Percentiles rank a stretch among this genome's conserved stretches.
These are phyloP conservation scores for Gamarada debralockiae DNA, from an alignment of 495 filamentous ascomycete species.

Conservation along the genomic window DNA sequence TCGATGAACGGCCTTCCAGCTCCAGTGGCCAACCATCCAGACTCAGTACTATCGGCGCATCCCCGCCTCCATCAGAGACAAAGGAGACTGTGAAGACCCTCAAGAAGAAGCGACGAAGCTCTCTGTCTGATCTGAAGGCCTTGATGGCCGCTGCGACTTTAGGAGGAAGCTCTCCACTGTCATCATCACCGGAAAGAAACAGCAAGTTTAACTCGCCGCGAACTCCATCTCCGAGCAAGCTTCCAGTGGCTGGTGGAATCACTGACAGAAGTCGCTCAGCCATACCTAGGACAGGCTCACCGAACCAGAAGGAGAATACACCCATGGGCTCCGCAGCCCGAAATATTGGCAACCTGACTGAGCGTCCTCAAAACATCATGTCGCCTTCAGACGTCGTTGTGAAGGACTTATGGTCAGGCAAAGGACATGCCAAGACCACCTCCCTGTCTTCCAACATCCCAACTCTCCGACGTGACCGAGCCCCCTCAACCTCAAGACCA, in stretches of 20 bases:
- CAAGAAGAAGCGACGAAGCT: constrained; percentile 85
- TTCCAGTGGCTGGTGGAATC: constrained; percentile 20
- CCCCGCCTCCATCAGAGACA: constrained; percentile 36
- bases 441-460: constrained; percentile 26
- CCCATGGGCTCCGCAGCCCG: constrained; percentile 8
- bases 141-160: constrained; percentile 46
- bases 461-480: constrained; percentile 16
- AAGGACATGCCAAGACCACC: constrained; percentile 16
- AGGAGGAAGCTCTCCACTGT: constrained; percentile 30
- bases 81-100: constrained; percentile 35
- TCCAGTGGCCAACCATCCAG: constrained; percentile 35
- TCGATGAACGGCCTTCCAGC: constrained; percentile 49
- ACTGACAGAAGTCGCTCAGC: constrained; percentile 11
- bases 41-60: constrained; percentile 41
- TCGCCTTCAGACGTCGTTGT: constrained; percentile 16
- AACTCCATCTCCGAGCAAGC: constrained; percentile 28
- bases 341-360: constrained; percentile 21
- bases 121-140: constrained; percentile 79
- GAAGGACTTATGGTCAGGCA: constrained; percentile 19
- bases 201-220: constrained; percentile 25
- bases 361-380: constrained; percentile 24
- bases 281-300: constrained; percentile 19
- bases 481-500: constrained; percentile 22
- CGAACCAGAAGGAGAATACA: constrained; percentile 21
- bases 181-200: constrained; percentile 11